Evolutionary conservation across 768 basidiomycete genomes (phyloP), one percentile per base, ranked within the genome.

Genomic region (Boletus vinaceobasis): DNA sequence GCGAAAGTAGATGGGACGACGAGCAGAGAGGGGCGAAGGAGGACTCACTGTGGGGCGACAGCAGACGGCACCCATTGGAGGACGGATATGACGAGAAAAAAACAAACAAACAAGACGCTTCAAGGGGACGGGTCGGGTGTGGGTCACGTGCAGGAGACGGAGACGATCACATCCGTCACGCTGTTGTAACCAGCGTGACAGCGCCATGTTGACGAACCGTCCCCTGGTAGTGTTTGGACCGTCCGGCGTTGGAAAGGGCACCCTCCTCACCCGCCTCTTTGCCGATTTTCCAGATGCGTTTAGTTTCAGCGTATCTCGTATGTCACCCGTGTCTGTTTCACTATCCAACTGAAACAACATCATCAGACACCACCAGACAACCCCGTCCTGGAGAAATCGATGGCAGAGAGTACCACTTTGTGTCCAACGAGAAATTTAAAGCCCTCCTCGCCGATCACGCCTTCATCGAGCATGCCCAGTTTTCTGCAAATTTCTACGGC

Each of bases 401-500:
- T 67, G 93, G 93, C 48, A 80, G 81, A 61, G 86, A 92, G 56
- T 98, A 98, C 72, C 82, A 93, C 71, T 98, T 97, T 63, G 86
- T 93, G 13, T 74, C 80, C 13, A 73, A 75, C 29, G 82, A 87
- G n/a, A 73, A 70, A 21, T 98, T 98, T 75, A 79, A 78, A 61
- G 73, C 79, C 26, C 81, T 96, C 60, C 79, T 93, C 43, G 69
- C 71, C 17, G 73, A 85, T 26, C 77, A 81, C 51, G 93, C 88
- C 19, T 98, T 98, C 72, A 88, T 98, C 60, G 96, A 98, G 73
- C 83, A 93, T 62, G 93, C 96, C 15, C 86, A 96, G 70, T 98
- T 96, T 74, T 92, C 90, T 1, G 84, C 87, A 23, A 97, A 98
- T 67, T 81, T 82, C 63, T 98, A 98, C 66, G 95, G 95, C n/a